Percentiles rank a stretch among this genome's conserved stretches.
phyloP scores from a whole-genome alignment of 2,329 filamentous ascomycete genomes.

The Dactylella cylindrospora region DNA sequence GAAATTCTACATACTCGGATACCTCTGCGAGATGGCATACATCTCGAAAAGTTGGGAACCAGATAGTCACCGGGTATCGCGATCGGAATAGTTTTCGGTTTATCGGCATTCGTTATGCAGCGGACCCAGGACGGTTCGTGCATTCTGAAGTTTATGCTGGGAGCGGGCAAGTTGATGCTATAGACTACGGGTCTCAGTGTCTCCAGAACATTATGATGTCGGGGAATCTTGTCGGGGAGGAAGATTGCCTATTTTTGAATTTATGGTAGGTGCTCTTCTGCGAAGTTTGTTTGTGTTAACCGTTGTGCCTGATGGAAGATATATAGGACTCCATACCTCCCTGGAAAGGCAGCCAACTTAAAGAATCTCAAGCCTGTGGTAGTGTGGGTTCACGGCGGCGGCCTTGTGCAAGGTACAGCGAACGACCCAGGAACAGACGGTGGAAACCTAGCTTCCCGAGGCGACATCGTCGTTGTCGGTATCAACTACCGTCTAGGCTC shows the following conservation, averaged over 20 bases:
- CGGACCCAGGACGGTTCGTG: constrained; percentile 55
- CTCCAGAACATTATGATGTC: constrained; percentile 51
- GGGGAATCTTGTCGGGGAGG: constrained; percentile 52
- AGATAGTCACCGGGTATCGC: constrained; percentile 52
- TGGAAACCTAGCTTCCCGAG: constrained; percentile 55
- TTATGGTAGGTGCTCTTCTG: too few species aligned
- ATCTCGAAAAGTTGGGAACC: constrained; percentile 53
- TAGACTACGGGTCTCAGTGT: constrained; percentile 53
- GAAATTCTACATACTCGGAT: constrained; percentile 51
- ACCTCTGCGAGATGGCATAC: constrained; percentile 52
- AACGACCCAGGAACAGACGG: constrained; percentile 54
- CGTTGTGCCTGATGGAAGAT: too few species aligned
- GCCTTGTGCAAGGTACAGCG: constrained; percentile 52
- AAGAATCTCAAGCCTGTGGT: constrained; percentile 55
- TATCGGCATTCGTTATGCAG: constrained; percentile 57
- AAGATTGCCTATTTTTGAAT: constrained; percentile 58
- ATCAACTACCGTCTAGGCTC: constrained; percentile 52
- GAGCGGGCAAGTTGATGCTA: constrained; percentile 51
- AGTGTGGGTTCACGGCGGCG: constrained; percentile 57
- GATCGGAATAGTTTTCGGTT: constrained; percentile 59
- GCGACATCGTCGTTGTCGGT: constrained; percentile 55
- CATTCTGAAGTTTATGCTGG: constrained; percentile 54
- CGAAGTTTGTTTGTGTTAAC: too few species aligned
- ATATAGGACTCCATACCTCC: constrained; percentile 32
- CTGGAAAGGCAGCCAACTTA: constrained; percentile 36